Base-by-base conservation (phyloP, 768 basidiomycete genomes). In the Phanerodontia chrysosporium region DNA sequence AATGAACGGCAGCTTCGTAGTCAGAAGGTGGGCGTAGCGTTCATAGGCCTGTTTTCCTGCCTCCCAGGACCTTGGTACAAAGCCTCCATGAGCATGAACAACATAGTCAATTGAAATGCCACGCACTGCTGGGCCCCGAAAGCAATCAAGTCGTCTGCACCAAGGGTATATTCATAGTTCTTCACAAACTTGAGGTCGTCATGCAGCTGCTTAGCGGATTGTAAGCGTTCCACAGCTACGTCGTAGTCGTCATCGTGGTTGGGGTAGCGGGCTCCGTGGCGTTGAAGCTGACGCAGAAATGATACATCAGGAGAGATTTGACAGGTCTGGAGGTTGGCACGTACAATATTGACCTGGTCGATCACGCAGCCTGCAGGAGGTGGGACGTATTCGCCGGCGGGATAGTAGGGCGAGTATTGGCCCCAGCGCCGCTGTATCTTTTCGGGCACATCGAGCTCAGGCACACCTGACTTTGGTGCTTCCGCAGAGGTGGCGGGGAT, bases 201-300 rank as follows among this genome's bases (percentile, higher is more conserved):
- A 0, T 69, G 71, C 65, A 78, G 84, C 0, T 71, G 61, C 0
- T 70, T 65, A 4, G 76, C 85, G 0, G 73, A 64, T 61, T 80
- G 67, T 0, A 93, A 75, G 60, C 86, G 87, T 6, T 67, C 56
- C 3, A 93, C 64, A 0, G 86, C 78, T 6, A 66, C 56, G 27
- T 45, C 49, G 70, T 63, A 9, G 89, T 87, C 25, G 62, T 62
- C 9, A 66, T 64, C 76, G 0, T 66, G 63, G 0, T 90, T 92
- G 0, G 92, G 92, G 63, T 78, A 92, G 30, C 92, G 83, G 0
- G 89, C 83, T 2, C 90, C 91, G 65, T 95, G 92, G 8, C 92
- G 79, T 72, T 92, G 87, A 12, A 94, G 73, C 90, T 92, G 10
- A n/a, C 1, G 35, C 13, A 18, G 7, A 39, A 25, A n/a, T n/a